Conservation (phyloP, 202 grass and related monocot species). For the Schoenoplectus triqueter region DNA sequence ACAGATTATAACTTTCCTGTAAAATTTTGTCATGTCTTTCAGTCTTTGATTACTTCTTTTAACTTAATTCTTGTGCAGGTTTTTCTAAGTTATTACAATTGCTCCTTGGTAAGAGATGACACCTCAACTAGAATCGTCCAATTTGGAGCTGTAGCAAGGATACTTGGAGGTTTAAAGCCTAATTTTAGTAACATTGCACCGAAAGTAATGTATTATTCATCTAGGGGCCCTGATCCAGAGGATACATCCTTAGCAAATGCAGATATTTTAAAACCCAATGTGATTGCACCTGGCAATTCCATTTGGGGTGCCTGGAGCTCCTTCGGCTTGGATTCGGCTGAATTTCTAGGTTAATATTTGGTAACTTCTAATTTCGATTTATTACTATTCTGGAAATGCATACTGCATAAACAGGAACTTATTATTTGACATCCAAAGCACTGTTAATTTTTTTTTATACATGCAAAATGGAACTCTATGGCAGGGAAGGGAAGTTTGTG, state of each 20-base stretch:
- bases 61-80: constrained; percentile 44
- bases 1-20: constrained; percentile 37
- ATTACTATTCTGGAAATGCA: background rate
- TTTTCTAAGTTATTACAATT: constrained; percentile 92
- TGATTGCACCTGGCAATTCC: constrained; percentile 86
- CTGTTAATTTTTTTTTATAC: background rate
- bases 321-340: constrained; percentile 71
- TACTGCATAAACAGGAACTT: background rate
- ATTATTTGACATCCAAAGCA: background rate
- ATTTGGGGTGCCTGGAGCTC: constrained; percentile 99
- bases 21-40: background rate
- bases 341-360: constrained; percentile 65
- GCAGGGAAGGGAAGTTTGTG: background rate
- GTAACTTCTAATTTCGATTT: background rate
- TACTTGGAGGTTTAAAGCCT: constrained; percentile 84
- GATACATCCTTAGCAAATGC: constrained; percentile 84
- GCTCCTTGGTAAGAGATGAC: constrained; percentile 73
- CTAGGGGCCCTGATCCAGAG: constrained; percentile 94
- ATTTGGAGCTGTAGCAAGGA: constrained; percentile 72
- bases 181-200: constrained; percentile 81
- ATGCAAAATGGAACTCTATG: background rate
- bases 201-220: constrained; percentile 98
- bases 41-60: background rate
- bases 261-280: constrained; percentile 97
- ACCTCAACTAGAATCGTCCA: constrained; percentile 55